Evolutionary conservation across 1,284 basidiomycete species (phyloP).

Genomic region (Fomes fomentarius): DNA sequence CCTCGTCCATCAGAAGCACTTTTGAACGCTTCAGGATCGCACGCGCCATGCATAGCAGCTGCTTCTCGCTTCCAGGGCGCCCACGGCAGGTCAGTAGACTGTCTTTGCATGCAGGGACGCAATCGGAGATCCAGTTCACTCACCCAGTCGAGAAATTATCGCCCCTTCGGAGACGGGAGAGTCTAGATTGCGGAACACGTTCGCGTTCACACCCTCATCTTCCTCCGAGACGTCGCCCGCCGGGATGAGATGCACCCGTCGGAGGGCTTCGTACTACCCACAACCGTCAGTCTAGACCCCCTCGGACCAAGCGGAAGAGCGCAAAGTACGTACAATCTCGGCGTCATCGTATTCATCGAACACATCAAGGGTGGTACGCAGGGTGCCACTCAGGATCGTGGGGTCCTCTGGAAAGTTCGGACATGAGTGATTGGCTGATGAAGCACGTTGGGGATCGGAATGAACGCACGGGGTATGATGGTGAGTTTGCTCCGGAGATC

Average conservation of each 20-base stretch:
- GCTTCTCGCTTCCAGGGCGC: slow-evolving; percentile 62
- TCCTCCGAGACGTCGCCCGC: slow-evolving; percentile 55
- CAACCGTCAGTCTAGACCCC: not conserved
- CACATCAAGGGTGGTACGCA: slow-evolving; percentile 86
- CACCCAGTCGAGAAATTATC: slow-evolving; percentile 92
- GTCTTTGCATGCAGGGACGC: not conserved
- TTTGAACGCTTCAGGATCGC: slow-evolving; percentile 79
- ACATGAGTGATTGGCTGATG: not conserved
- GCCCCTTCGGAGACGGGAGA: slow-evolving; percentile 88
- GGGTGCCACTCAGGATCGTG: slow-evolving; percentile 84
- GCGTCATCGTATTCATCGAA: slow-evolving; percentile 87
- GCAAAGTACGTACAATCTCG: slow-evolving; percentile 62
- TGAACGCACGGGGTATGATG: slow-evolving; percentile 85
- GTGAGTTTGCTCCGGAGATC: slow-evolving; percentile 86
- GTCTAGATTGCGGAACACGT: slow-evolving; percentile 87
- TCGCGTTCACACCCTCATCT: slow-evolving; percentile 66
- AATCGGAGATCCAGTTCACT: slow-evolving; percentile 78
- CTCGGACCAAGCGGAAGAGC: not conserved
- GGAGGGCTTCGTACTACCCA: slow-evolving; percentile 81
- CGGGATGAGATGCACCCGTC: slow-evolving; percentile 85
- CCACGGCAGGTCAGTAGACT: slow-evolving; percentile 7
- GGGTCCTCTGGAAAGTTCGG: slow-evolving; percentile 62
- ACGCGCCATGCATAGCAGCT: slow-evolving; percentile 83
- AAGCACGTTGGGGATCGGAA: slow-evolving; percentile 6
- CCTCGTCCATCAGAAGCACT: slow-evolving; percentile 83